Percentiles rank a stretch among this genome's conserved stretches.
Evolutionary conservation across 176 grass and related monocot species (phyloP).

Genomic region (Chloris gayana): DNA sequence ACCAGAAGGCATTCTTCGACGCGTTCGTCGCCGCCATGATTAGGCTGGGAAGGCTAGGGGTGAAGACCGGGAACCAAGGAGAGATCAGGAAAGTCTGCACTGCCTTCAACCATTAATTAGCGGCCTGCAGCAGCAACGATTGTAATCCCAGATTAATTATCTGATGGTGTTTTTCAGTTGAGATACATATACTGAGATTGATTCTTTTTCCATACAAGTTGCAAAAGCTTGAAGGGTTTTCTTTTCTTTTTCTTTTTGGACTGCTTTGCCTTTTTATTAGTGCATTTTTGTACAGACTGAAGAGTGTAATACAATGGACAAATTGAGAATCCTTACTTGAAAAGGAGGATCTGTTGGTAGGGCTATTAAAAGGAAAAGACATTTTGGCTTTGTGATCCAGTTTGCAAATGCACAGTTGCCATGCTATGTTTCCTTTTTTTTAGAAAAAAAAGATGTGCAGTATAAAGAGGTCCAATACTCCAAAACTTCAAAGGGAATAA

Average conservation of each 20-base stretch:
- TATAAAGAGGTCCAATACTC: no score
- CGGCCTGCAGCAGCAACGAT: background rate
- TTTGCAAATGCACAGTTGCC: background rate
- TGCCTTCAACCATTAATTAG: slow-evolving; percentile 61
- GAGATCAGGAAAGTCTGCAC: slow-evolving; percentile 83
- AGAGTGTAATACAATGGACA: slow-evolving; percentile 45
- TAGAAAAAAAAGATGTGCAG: no score
- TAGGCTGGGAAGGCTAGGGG: slow-evolving; percentile 71
- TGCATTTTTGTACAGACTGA: slow-evolving; percentile 59
- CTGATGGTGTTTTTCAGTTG: slow-evolving; percentile 44
- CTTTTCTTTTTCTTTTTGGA: background rate
- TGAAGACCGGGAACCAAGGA: slow-evolving; percentile 59
- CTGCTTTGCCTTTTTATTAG: slow-evolving; percentile 24
- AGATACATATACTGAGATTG: slow-evolving; percentile 40
- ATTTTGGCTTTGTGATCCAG: background rate
- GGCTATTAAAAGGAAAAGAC: background rate
- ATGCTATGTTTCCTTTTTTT: background rate
- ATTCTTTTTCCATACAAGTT: slow-evolving; percentile 47
- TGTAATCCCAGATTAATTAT: slow-evolving; percentile 44
- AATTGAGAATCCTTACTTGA: slow-evolving; percentile 18
- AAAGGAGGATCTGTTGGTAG: slow-evolving; percentile 40
- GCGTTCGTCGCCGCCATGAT: slow-evolving; percentile 51
- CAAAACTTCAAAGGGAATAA: no score
- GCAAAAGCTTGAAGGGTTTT: slow-evolving; percentile 19
- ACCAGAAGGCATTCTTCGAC: slow-evolving; percentile 61